phyloP scores from a whole-genome alignment of 2,329 filamentous ascomycete species.

The Fusarium gaditjirri region DNA sequence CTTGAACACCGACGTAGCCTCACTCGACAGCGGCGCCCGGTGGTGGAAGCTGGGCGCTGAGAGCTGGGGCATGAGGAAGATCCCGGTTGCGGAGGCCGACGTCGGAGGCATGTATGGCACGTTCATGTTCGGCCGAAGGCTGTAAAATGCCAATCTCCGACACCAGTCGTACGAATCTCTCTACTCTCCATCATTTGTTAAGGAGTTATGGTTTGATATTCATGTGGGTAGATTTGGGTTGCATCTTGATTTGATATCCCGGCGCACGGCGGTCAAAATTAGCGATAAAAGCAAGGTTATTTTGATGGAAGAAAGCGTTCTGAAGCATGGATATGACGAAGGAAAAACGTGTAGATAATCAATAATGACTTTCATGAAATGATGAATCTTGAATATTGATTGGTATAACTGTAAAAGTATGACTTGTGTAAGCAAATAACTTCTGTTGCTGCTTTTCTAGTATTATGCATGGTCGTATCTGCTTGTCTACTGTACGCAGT shows the following conservation, averaged over 20 bases:
- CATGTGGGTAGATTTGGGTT: constrained; percentile 24
- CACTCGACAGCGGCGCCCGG: constrained; percentile 61
- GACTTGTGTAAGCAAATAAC: not conserved
- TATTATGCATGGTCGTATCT: not conserved
- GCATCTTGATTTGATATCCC: constrained; percentile 43
- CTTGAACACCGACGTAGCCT: constrained; percentile 51
- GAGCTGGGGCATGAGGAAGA: constrained; percentile 88
- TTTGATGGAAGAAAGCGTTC: constrained; percentile 41
- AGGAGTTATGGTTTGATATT: constrained; percentile 13
- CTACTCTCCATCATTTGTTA: constrained; percentile 37
- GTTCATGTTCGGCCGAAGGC: constrained; percentile 70
- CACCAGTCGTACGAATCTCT: constrained; percentile 50
- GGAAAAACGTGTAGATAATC: constrained; percentile 36
- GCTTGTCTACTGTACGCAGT: not conserved
- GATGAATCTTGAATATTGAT: not conserved
- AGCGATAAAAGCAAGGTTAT: constrained; percentile 45
- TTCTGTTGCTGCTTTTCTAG: not conserved
- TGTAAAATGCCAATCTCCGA: constrained; percentile 54
- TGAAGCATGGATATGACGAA: constrained; percentile 38
- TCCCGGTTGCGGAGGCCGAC: constrained; percentile 91
- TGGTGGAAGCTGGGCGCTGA: constrained; percentile 87
- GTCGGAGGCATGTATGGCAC: constrained; percentile 93
- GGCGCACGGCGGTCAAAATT: constrained; percentile 42
- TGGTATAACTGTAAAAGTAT: not conserved
- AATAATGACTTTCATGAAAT: constrained; percentile 38